Base-by-base conservation (phyloP, 148 eudicot species). In the Diospyros kaki region DNA sequence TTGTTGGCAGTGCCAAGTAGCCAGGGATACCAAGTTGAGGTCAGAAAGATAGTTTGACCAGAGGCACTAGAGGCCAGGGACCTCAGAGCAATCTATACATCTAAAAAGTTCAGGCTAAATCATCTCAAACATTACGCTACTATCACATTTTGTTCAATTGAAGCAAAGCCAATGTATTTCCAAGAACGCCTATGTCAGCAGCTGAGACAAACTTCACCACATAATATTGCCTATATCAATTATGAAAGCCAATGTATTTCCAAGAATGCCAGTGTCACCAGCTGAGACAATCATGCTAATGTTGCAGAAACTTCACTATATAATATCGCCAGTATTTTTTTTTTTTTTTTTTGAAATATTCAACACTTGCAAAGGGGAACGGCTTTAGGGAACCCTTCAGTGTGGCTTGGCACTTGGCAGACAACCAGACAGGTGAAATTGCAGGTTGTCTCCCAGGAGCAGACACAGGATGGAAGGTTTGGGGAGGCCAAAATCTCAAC, bases 161-260 rank as follows among this genome's bases (percentile, higher is more conserved):
- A 68, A 9, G 15, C 13, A 68, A 68, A 18, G 13, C 56, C 43
- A 28, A 68, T 13, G 71, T 56, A 48, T 51, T 68, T 68, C 86
- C 89, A 86, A 79, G 78, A 86, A 75, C n/a, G 89, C 87, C 17
- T 11, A 52, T 52, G 38, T 39, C 0, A 1, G 43, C 6, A 28
- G 10, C 41, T 52, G 72, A 51, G 44, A 38, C 54, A 45, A 66
- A 58, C 6, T 18, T 6, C 11, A 28, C 28, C 28, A 28, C 28
- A 28, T 28, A 28, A 28, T 28, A 28, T 28, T 28, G 28, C 28
- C 28, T 28, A 28, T 28, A 28, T 28, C 28, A 28, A 28, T 28
- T 0, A 28, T 28, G 28, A 28, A 28, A 28, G 28, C 28, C 28
- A 28, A 28, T 28, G 28, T 28, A 28, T 28, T 28, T 28, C 28